Evolutionary conservation across 768 basidiomycete genomes (phyloP), one percentile per base, ranked within the genome.

Genomic region (Mycena galericulata): DNA sequence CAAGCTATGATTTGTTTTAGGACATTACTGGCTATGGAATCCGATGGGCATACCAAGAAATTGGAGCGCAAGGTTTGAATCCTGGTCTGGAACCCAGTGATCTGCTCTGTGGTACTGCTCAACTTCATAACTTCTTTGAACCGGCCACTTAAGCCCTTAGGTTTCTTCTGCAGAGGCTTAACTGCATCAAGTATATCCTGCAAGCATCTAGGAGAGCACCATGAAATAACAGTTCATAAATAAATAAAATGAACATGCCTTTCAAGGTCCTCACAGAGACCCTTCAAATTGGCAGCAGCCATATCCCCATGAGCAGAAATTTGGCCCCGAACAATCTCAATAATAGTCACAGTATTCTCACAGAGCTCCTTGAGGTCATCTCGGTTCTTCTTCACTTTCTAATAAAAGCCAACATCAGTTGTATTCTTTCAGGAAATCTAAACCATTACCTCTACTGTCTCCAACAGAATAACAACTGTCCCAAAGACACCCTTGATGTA

Each of bases 311-410:
- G 63, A 0, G 6, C 22, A 2, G 27, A 55, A 7, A 47, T 12
- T 12, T 47, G 43, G 7, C 56, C 45, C 40, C 17, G 41, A 10
- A 64, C 2, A 2, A 64, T 34, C 4, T n/a, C 29, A 0, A 63
- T 36, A 11, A 56, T 56, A 20, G 56, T 54, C 32, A 56, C 20
- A 12, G 20, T 40, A 29, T 29, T 36, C 24, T 3, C 36, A 26
- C 62, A 68, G 11, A 68, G 22, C 7, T 59, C 67, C 30, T 46
- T 41, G 36, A 68, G 8, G 17, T 30, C 36, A 0, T 58, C 62
- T 1, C 55, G 61, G 46, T 68, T 68, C 49, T 68, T 62, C 17
- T 63, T 49, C 36, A 62, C 51, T 45, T 51, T 43, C 66, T 36
- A n/a, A 36, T 67, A 45, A 14, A n/a, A n/a, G n/a, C n/a, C n/a